Conservation (phyloP, 2,329 filamentous ascomycete species). For the Periglandula ipomoeae region DNA sequence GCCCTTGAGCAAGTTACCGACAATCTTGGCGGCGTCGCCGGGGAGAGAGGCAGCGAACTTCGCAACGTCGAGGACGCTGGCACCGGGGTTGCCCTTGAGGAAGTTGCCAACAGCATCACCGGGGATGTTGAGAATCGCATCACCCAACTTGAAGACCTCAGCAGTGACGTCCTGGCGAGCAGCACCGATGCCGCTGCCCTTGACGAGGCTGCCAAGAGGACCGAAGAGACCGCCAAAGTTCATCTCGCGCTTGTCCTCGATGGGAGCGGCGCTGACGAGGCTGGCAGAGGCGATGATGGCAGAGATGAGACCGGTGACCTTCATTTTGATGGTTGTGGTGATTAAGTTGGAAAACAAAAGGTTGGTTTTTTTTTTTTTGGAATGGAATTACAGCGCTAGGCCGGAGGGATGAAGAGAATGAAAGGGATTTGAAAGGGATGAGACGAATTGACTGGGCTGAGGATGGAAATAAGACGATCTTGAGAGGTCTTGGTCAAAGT, state of each 20-base stretch:
- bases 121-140: constrained; percentile 11
- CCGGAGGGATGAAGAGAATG: too few species aligned
- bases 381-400: too few species aligned
- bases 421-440: too few species aligned
- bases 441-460: too few species aligned
- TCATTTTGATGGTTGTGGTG: neutral
- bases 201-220: neutral
- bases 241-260: constrained; percentile 3
- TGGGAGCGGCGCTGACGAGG: constrained; percentile 5
- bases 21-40: neutral
- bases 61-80: neutral
- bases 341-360: neutral
- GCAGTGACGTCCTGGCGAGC: constrained; percentile 7
- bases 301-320: constrained; percentile 2
- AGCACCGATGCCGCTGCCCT: neutral
- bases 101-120: constrained; percentile 6
- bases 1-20: too few species aligned
- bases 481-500: too few species aligned
- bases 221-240: constrained; percentile 1
- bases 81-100: neutral
- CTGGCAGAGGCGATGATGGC: constrained; percentile 1
- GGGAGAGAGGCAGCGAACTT: neutral
- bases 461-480: too few species aligned
- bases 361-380: too few species aligned
- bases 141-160: constrained; percentile 10